Base-by-base conservation (phyloP, 352 stramenopile genomes). In the Albugo candida region DNA sequence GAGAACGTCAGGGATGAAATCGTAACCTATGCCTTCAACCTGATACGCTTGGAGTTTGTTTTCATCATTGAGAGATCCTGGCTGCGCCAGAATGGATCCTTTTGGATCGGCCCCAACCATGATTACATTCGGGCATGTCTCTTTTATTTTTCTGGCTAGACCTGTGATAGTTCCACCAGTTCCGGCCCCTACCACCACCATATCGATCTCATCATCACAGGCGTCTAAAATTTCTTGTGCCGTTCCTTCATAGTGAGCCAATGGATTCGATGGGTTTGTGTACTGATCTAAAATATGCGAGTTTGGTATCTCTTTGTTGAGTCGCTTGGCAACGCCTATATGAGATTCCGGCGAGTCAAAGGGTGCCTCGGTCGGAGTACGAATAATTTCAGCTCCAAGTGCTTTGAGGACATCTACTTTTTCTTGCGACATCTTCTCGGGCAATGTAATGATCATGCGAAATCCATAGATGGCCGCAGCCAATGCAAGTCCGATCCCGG, bases 371-470 rank as follows among this genome's bases (percentile, higher is more conserved):
- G 88, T 97, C 6, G 92, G 94, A 24, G 92, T 98, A 49, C 91
- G 78, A 55, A 98, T 93, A 55, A 98, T 96, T 62, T 97, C 84
- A 6, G 88, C 89, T 14, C 92, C 92, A 16, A 97, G 69, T 12
- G 92, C 92, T 62, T 96, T 97, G 19, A 98, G 69, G 21, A 98
- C 73, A 53, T 97, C 83, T 18, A 96, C 85, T 55, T 96, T 95
- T 65, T 98, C 92, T 49, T 97, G 81, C 27, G 80, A 95, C 93
- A 98, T 98, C 67, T 96, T 97, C 66, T 97, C 89, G 0, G 85
- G 79, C 14, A 94, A 54, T 37, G 78, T 95, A 50, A 96, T 92
- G 62, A 95, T 95, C 56, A 88, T 88, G 36, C 82, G 68, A 73
- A 98, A 99, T 48, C 95, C 95, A 60, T 97, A 97, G 57, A 93